Base-by-base conservation (phyloP, 352 stramenopile genomes). In the Halophytophthora polymorphica region DNA sequence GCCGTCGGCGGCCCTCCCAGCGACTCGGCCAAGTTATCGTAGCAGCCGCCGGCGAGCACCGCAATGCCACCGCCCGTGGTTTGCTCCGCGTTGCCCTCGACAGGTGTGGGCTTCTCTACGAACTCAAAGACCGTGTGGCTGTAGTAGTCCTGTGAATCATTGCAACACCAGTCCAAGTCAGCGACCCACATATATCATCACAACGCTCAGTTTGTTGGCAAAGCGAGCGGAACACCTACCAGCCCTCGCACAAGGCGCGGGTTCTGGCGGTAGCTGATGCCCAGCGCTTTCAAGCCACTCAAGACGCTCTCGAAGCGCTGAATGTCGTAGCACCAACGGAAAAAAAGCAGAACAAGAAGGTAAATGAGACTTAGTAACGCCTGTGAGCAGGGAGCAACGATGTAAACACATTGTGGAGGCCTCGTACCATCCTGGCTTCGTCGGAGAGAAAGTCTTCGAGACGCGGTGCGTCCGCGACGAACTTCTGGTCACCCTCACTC, bases 81-180 rank as follows among this genome's bases (percentile, higher is more conserved):
- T 33, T 70, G 44, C 8, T 63, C 39, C 2, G 50, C 38, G 10
- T 62, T 39, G 0, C 23, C 34, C 21, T 28, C 25, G 31, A 36
- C 38, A 12, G 42, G 45, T 36, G 25, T 47, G 36, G 55, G 37
- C 19, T 58, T 67, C 58, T 95, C 85, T 13, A 95, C 66, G 64
- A 95, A 94, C 57, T 95, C 86, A 45, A 95, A 95, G 3, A 95
- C 83, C 1, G 86, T 95, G 59, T 94, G 73, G 53, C 83, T 93
- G 62, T 95, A 95, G 63, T 95, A 95, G 53, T 95, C 86, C 85
- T 95, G 41, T 3, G n/a, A 46, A 6, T 15, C 5, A 51, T 21
- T 38, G 35, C 22, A 49, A 23, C 29, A 36, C 17, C 19, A 31
- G 23, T 14, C 6, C 10, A 43, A 19, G 18, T 25, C 14, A 45